Evolutionary conservation across 2,329 filamentous ascomycete species (phyloP), one percentile per base, ranked within the genome.

Genomic region (Lasiodiplodia hormozganensis): DNA sequence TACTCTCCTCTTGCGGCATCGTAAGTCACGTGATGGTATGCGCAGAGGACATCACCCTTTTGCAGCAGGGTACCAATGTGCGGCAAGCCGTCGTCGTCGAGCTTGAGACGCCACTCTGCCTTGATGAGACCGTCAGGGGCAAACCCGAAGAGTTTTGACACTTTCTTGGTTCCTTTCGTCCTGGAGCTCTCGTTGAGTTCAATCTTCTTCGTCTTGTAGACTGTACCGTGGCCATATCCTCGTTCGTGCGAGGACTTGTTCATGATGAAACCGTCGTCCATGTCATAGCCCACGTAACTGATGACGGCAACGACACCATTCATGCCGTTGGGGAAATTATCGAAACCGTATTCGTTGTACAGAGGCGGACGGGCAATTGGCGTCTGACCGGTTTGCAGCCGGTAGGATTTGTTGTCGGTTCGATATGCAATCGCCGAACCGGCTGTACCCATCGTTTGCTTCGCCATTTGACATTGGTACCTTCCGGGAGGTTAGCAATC

Each of bases 241-340:
- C 96, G 90, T 81, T 99, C 96, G 80, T 97, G 93, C 2, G 95
- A 90, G 23, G 94, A 97, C 80, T 98, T 98, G 85, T 98, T 98
- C 78, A 99, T 86, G 77, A 99, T 98, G 95, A 98, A 98, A 78
- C 96, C 96, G 82, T 99, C 96, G 85, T 99, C 96, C 96, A 99
- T 99, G 86, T 99, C 96, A 82, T 98, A 99, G 64, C 95, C 96
- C 2, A 95, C 98, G 80, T 99, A 99, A 0, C 95, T 97, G 71
- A 99, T 97, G 79, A 99, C 96, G 69, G 96, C 96, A 69, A 99
- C 96, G 49, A 98, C 90, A 10, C 94, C 93, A 76, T 99, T 99
- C 76, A 89, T 94, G 34, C 96, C 96, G 78, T 98, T 97, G 67
- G 96, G 96, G 80, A 97, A 99, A 81, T 98, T 98, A 83, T 99